Evolutionary conservation across 2,329 filamentous ascomycete genomes (phyloP), one percentile per base, ranked within the genome.

Genomic region (Huntiella omanensis): DNA sequence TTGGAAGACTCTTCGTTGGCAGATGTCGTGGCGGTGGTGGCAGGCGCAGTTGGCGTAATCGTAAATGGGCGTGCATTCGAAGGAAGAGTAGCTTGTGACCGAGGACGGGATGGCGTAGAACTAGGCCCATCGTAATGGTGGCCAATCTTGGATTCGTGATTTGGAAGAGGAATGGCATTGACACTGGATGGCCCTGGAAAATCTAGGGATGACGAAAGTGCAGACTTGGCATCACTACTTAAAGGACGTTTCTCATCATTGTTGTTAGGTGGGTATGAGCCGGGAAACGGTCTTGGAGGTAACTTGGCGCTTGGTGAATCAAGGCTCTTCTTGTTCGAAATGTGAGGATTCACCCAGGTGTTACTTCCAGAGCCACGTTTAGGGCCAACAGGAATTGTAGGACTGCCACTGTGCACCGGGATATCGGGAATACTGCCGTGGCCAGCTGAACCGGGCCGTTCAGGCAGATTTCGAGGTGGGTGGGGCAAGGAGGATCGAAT

Each of bases 331-430:
- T 68, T 72, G 4, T 52, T 54, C 4, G 52, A 52, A 4, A 70
- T 53, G 22, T 64, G 66, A 3, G 70, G 68, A 43, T 73, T 73
- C 48, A 72, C 69, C 72, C 72, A 76, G 56, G 15, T 33, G 28
- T 37, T 42, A 34, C 32, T 33, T 33, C 28, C 28, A 5, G 38
- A 43, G 10, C 28, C 28, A n/a, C 47, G 41, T 7, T 46, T 46
- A 7, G 48, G 43, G n/a, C 45, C 37, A 13, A 43, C 15, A 11
- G 5, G 64, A 57, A 6, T 65, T 63, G 47, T 63, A 65, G 16
- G 49, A 13, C 43, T 48, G 5, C 45, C 43, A 33, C 43, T 43
- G n/a, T 49, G n/a, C 36, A 47, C 40, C 4, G 50, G 50, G 12
- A 47, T 47, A 11, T 50, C 49, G 6, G 51, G 43, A 22, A 50